These are phyloP conservation scores for Cutaneotrichosporon dermatis DNA, from an alignment of 1,284 basidiomycete genomes.

Conservation along the genomic window DNA sequence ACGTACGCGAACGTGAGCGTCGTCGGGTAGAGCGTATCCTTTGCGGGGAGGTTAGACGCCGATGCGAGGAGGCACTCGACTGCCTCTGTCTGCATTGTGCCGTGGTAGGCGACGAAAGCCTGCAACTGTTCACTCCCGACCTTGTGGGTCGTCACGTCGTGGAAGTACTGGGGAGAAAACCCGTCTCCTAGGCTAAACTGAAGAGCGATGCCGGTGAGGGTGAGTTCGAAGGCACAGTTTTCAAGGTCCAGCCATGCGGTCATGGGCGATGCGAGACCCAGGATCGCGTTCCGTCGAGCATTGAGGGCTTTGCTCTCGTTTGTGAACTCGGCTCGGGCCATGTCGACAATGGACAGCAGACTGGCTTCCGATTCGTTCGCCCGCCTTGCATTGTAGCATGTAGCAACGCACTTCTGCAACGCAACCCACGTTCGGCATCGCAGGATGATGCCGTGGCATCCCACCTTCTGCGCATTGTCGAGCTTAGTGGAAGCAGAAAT, in stretches of 20 bases:
- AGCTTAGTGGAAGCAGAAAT: slow-evolving; percentile 10
- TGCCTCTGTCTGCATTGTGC: neutral
- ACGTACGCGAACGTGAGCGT: slow-evolving; percentile 4
- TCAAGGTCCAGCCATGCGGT: slow-evolving; percentile 8
- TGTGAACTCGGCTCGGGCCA: neutral
- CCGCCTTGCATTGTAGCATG: neutral
- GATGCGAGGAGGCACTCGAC: slow-evolving; percentile 2
- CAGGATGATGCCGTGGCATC: neutral
- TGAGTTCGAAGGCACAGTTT: neutral
- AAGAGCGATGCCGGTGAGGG: slow-evolving; percentile 1
- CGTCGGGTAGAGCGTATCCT: slow-evolving; percentile 3
- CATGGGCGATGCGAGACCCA: neutral
- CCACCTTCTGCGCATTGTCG: slow-evolving; percentile 10
- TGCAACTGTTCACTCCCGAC: neutral
- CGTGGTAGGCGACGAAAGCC: slow-evolving; percentile 2
- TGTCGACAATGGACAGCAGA: slow-evolving; percentile 2
- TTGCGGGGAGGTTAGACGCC: slow-evolving; percentile 2
- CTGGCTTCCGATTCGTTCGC: neutral
- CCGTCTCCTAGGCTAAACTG: slow-evolving; percentile 1
- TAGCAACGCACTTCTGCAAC: neutral
- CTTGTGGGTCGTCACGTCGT: neutral
- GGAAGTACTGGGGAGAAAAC: slow-evolving; percentile 5
- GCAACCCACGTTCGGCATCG: slow-evolving; percentile 2
- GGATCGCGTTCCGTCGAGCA: neutral
- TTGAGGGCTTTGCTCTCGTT: slow-evolving; percentile 1